These are phyloP conservation scores for Fusarium coicis DNA, from an alignment of 2,329 filamentous ascomycete genomes.

Conservation along the genomic window DNA sequence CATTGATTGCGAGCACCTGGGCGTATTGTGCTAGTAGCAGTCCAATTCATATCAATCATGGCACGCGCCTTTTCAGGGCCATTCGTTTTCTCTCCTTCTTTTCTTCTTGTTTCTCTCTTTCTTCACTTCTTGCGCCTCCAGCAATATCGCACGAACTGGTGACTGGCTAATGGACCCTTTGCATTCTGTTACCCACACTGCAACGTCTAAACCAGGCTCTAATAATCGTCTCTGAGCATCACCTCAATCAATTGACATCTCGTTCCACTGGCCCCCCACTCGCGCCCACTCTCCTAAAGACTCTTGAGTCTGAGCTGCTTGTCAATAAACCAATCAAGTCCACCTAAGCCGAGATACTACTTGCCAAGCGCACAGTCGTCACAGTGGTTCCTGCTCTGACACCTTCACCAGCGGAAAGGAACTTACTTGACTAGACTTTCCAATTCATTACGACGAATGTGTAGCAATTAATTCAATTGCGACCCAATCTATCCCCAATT, in stretches of 20 bases:
- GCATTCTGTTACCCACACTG: slow-evolving; percentile 15
- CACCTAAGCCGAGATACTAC: not conserved
- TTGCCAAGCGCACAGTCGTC: slow-evolving; percentile 28
- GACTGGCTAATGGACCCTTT: slow-evolving; percentile 26
- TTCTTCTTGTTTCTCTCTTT: not conserved
- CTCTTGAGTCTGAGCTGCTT: slow-evolving; percentile 20
- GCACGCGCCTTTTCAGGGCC: slow-evolving; percentile 17
- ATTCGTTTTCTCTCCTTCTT: slow-evolving; percentile 1
- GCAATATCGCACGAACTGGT: slow-evolving; percentile 23
- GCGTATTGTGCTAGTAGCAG: slow-evolving; percentile 3
- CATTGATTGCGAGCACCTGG: slow-evolving; percentile 13
- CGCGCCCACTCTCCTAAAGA: slow-evolving; percentile 20
- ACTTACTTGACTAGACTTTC: slow-evolving; percentile 17
- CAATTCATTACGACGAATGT: not conserved
- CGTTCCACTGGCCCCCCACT: slow-evolving; percentile 42
- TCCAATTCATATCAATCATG: slow-evolving; percentile 34
- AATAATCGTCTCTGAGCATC: slow-evolving; percentile 34
- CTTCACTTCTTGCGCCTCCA: slow-evolving; percentile 2
- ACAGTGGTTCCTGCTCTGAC: slow-evolving; percentile 15
- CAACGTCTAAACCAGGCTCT: slow-evolving; percentile 12
- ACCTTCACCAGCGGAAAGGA: slow-evolving; percentile 7
- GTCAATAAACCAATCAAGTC: slow-evolving; percentile 26
- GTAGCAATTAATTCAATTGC: slow-evolving; percentile 18
- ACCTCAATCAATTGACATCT: slow-evolving; percentile 40
- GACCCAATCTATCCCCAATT: slow-evolving; percentile 38